These are phyloP conservation scores for Fusarium sp. DNA, from an alignment of 2,329 filamentous ascomycete species.

Conservation along the genomic window DNA sequence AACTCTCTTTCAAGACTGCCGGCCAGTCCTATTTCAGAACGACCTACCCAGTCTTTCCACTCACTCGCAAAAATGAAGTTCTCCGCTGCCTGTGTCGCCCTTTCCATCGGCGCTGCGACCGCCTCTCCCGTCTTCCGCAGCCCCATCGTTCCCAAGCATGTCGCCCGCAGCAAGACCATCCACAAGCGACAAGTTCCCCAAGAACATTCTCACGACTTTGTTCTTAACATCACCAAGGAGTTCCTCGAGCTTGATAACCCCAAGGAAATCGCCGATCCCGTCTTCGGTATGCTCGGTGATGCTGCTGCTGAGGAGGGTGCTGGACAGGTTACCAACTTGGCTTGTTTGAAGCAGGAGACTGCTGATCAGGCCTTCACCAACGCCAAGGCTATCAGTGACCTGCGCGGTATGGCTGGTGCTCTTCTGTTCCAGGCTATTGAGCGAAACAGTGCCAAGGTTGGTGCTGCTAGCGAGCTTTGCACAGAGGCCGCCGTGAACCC, in stretches of 20 bases:
- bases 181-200: slow-evolving; percentile 20
- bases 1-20: slow-evolving; percentile 7
- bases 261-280: slow-evolving; percentile 17
- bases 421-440: slow-evolving; percentile 67
- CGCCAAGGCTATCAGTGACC: slow-evolving; percentile 63
- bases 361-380: slow-evolving; percentile 71
- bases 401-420: slow-evolving; percentile 65
- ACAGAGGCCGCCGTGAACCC: slow-evolving; percentile 4
- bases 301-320: slow-evolving; percentile 30
- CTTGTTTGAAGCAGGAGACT: slow-evolving; percentile 60
- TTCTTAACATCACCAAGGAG: slow-evolving; percentile 8
- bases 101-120: slow-evolving; percentile 1
- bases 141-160: not conserved
- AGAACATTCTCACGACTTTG: slow-evolving; percentile 17
- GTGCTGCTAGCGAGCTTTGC: slow-evolving; percentile 33
- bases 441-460: slow-evolving; percentile 57
- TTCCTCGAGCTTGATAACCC: slow-evolving; percentile 12
- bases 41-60: not conserved
- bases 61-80: slow-evolving; percentile 15
- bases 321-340: slow-evolving; percentile 57
- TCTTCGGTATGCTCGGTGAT: slow-evolving; percentile 8
- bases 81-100: not conserved
- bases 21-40: slow-evolving; percentile 2
- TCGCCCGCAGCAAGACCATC: not conserved
- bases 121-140: slow-evolving; percentile 11